Evolutionary conservation across 176 grass and related monocot species (phyloP).

Genomic region (Oryza meridionalis): DNA sequence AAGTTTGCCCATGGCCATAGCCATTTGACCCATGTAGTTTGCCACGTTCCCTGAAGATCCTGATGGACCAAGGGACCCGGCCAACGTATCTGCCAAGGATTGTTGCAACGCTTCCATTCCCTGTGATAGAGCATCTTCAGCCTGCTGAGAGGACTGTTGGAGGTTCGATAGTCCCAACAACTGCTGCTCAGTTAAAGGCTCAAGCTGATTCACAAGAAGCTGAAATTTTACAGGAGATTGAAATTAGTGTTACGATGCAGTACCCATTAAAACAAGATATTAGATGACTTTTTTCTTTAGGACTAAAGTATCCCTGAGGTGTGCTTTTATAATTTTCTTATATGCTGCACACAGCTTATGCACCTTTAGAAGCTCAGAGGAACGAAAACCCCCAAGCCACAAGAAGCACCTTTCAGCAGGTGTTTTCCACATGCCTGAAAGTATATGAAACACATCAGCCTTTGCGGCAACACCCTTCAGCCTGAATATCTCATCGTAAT

Average conservation of each 20-base stretch:
- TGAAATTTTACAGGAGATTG: slow-evolving; percentile 42
- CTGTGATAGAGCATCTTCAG: slow-evolving; percentile 96
- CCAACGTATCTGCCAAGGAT: slow-evolving; percentile 90
- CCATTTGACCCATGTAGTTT: slow-evolving; percentile 99
- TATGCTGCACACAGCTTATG: slow-evolving; percentile 27
- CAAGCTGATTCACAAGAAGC: slow-evolving; percentile 83
- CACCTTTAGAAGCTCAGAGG: slow-evolving; percentile 93
- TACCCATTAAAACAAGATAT: slow-evolving; percentile 14
- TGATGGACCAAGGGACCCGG: slow-evolving; percentile 74
- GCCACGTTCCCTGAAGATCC: slow-evolving; percentile 87
- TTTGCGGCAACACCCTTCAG: slow-evolving; percentile 80
- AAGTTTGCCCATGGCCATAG: slow-evolving; percentile 99
- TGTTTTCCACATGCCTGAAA: slow-evolving; percentile 99
- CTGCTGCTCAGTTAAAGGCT: slow-evolving; percentile 94
- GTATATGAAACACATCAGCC: slow-evolving; percentile 94
- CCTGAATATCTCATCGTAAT: slow-evolving; percentile 95
- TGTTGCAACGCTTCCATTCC: slow-evolving; percentile 97
- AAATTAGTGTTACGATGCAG: slow-evolving; percentile 22
- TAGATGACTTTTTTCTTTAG: neutral
- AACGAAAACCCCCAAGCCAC: slow-evolving; percentile 93
- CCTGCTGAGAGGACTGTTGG: slow-evolving; percentile 93
- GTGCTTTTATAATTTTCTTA: slow-evolving; percentile 19
- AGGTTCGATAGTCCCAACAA: slow-evolving; percentile 70
- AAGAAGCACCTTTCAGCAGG: slow-evolving; percentile 95
- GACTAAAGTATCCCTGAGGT: slow-evolving; percentile 16